Percentiles rank a stretch among this genome's conserved stretches.
Conservation (phyloP, 139 green algal genomes). For the Pleodorina starrii region DNA sequence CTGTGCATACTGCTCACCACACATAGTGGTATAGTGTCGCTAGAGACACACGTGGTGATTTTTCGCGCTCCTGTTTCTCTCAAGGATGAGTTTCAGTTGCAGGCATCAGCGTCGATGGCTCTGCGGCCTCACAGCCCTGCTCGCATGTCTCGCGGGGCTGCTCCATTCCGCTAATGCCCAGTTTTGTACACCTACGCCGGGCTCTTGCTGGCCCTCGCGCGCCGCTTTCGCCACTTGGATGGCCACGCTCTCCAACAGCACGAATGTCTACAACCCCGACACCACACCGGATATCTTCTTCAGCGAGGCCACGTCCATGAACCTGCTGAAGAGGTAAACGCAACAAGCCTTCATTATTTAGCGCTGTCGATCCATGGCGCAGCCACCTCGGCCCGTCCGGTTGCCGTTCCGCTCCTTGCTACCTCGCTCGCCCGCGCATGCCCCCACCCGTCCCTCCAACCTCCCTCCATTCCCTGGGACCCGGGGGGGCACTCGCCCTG, state of each 20-base stretch:
- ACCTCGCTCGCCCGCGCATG: too few species aligned
- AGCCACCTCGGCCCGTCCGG: too few species aligned
- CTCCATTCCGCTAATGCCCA: neutral
- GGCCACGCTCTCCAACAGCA: neutral
- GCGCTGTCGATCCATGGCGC: too few species aligned
- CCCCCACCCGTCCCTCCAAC: too few species aligned
- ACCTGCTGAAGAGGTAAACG: conserved; percentile 22
- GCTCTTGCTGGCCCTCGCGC: neutral
- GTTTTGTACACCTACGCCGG: neutral
- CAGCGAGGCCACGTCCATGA: neutral
- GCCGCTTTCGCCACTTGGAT: neutral
- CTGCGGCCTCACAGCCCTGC: neutral
- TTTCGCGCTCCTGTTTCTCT: too few species aligned
- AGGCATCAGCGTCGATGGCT: neutral
- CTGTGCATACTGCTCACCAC: too few species aligned
- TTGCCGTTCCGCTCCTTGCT: too few species aligned
- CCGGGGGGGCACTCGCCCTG: too few species aligned
- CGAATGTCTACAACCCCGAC: neutral
- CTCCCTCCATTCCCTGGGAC: too few species aligned
- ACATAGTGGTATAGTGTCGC: too few species aligned
- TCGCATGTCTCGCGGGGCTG: neutral
- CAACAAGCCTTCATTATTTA: too few species aligned
- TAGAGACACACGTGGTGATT: too few species aligned
- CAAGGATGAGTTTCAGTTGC: neutral
- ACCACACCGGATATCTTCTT: neutral